A percentile compares a stretch with the other conserved stretches of the same genome.
These are phyloP conservation scores for Hypoxylon sp. DNA, from an alignment of 2,329 filamentous ascomycete genomes.

Conservation along the genomic window DNA sequence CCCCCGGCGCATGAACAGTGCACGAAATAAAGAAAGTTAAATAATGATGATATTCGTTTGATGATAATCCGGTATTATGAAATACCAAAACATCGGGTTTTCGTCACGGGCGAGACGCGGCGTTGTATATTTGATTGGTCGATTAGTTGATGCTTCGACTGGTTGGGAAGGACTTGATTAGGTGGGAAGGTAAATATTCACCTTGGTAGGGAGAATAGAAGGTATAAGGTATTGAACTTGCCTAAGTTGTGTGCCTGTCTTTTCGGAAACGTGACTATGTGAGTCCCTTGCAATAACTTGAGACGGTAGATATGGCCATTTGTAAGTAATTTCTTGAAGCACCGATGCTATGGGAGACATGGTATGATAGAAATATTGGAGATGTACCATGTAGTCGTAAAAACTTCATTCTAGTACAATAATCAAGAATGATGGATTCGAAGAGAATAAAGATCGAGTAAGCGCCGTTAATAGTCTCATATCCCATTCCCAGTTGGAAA, in stretches of 20 bases:
- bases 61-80: not conserved
- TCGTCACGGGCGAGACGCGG: not conserved
- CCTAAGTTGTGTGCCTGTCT: not conserved
- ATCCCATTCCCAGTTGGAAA: too few species aligned
- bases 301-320: too few species aligned
- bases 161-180: not conserved
- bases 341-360: too few species aligned
- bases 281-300: too few species aligned
- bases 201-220: constrained; percentile 1
- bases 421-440: too few species aligned
- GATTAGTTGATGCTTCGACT: not conserved
- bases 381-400: too few species aligned
- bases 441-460: too few species aligned
- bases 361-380: too few species aligned
- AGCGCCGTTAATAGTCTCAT: too few species aligned
- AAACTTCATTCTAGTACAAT: too few species aligned
- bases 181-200: not conserved
- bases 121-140: not conserved
- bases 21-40: constrained; percentile 53
- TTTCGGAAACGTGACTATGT: not conserved
- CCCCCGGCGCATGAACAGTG: constrained; percentile 49
- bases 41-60: constrained; percentile 11
- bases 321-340: too few species aligned
- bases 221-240: not conserved
- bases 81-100: not conserved